Evolutionary conservation across 1,284 basidiomycete genomes (phyloP), one percentile per base, ranked within the genome.

Genomic region (Cryptococcus hybrid): DNA sequence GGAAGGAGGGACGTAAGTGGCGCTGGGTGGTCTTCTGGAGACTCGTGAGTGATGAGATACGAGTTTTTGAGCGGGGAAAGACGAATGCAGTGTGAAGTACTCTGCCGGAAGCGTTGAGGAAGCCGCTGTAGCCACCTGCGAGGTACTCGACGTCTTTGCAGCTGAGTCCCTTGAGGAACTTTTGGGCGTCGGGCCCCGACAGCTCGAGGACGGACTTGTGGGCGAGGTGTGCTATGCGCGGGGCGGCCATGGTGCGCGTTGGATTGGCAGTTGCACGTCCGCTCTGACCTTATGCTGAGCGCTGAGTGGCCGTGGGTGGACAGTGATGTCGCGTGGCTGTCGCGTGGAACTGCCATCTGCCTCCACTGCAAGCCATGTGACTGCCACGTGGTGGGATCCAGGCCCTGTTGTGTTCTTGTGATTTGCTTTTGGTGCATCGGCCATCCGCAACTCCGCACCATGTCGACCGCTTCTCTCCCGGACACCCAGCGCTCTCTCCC

Each of bases 41-140:
- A 44, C 75, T 81, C 60, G 82, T 80, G 35, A 80, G 84, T 47
- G 76, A 78, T 61, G 65, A 80, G 40, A 80, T 80, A 67, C 81
- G 80, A 43, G 8, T 49, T 57, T 45, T 38, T 4, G 42, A 59
- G 34, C 48, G 54, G 7, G 87, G 86, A 74, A 92, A 90, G 56
- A 95, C 81, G 76, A 98, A 92, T 44, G 88, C 80, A 74, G 97
- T 92, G 69, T 93, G 87, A 39, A 97, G 80, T 36, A 97, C 86
- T 68, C 94, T 85, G 45, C 96, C 96, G 82, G 92, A 90, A 42
- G 93, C 89, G 69, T 92, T 89, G 36, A 98, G 80, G 69, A 98
- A 87, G 0, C 87, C 86, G 35, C 88, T 86, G 72, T 88, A 97
- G 61, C 87, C 86, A 42, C 82, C 80, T 54, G 76, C 79, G 6